Evolutionary conservation across 176 grass and related monocot genomes (phyloP), one percentile per base, ranked within the genome.

Genomic region (Cocos nucifera): DNA sequence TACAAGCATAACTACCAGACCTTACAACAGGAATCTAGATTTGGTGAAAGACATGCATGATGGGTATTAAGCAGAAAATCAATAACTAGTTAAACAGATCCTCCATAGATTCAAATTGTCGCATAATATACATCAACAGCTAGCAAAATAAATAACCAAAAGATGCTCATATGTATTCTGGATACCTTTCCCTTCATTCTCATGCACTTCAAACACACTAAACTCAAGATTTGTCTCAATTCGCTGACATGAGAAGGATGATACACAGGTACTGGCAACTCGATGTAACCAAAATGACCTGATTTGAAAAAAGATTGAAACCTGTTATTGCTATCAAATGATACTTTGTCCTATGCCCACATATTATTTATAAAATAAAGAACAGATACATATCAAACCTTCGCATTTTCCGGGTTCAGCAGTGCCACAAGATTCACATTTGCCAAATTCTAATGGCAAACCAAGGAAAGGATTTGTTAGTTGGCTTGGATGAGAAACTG

Each of bases 241-340:
- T 97, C 93, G 27, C 65, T 85, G 18, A 97, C 49, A 76, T 97
- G 84, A 1, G 73, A 91, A 6, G 93, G 93, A 65, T 97, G 93
- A 78, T 80, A 97, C 25, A 97, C 58, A 15, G 87, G 81, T 71
- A 97, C 77, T 51, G 93, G 93, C 67, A 97, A 76, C 70, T 91
- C 84, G 15, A 97, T 82, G 73, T 70, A 88, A 51, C 93, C 93
- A 73, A 97, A 97, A 79, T 97, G 93, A 55, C 93, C 93, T 97
- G 61, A 62, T 57, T 75, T 78, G 19, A 15, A 44, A 69, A 50
- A 14, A 59, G 50, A 80, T 14, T 44, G 35, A 14, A 44, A 44
- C 35, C 35, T 14, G 9, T 44, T 44, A 44, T 44, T 44, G 35
- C 9, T 14, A 44, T 44, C 35, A 44, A 44, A 44, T 12, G 35